Base-by-base conservation (phyloP, 768 basidiomycete species). In the Russula emetica region DNA sequence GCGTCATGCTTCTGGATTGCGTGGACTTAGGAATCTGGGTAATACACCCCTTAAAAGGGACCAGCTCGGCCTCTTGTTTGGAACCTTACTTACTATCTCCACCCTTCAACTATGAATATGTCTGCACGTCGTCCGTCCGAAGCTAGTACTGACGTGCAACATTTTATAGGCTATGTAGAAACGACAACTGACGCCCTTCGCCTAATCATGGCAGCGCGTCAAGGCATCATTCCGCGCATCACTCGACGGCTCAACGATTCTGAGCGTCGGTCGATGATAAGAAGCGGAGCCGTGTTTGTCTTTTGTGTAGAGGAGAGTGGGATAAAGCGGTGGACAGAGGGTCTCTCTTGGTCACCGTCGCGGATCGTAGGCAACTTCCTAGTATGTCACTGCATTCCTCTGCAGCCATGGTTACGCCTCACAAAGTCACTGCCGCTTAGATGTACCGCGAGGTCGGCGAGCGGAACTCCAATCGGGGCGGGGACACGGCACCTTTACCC, bases 251-350 rank as follows among this genome's bases (percentile, higher is more conserved):
- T 93, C 70, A 90, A 91, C 71, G 90, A 93, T 71, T 78, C 85
- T n/a, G 90, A 94, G 71, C 82, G 86, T 36, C 76, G 78, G 49
- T 73, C 74, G 5, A 78, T 81, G 74, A 79, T 84, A 62, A 74
- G 76, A 55, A 79, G 77, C 61, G 83, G 83, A 11, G 88, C 91
- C 54, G 85, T 93, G 18, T 94, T 92, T 72, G 86, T 94, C 55
- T 94, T 92, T 76, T 89, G 89, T 71, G 91, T 92, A 70, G 86
- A 90, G 69, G 90, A 92, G 72, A 90, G 89, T 71, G 88, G 88
- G 14, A 93, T 94, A 75, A 92, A 90, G 73, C 80, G 91, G 18
- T 92, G 91, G 88, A 94, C 92, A 38, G 92, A 84, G 70, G 81
- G 86, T 44, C 73, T 89, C 24, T 76, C 87, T 13, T 94, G 92